phyloP scores from a whole-genome alignment of 768 basidiomycete species.

The Leccinum broughii region DNA sequence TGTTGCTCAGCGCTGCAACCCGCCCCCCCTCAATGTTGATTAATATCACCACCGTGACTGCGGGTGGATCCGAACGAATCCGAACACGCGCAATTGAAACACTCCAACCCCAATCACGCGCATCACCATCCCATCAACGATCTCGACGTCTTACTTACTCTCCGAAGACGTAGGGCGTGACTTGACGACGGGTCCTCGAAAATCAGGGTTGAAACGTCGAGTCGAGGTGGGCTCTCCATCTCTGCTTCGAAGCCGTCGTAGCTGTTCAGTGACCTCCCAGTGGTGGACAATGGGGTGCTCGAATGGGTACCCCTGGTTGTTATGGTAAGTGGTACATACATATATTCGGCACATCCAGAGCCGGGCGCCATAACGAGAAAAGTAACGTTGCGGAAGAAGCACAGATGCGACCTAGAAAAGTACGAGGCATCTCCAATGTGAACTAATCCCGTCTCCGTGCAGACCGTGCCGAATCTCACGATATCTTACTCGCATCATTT shows the following conservation, averaged over 20 bases:
- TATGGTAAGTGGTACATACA: constrained; percentile 10
- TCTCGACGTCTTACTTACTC: background rate
- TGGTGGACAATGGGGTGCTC: constrained; percentile 3
- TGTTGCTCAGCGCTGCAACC: background rate
- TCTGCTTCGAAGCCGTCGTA: background rate
- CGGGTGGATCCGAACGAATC: background rate
- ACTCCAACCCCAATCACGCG: constrained; percentile 1
- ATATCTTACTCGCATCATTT: background rate
- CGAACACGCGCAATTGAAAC: constrained; percentile 23
- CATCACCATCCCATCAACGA: background rate
- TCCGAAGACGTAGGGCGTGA: constrained; percentile 9
- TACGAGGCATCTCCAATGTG: background rate
- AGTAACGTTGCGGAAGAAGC: constrained; percentile 6
- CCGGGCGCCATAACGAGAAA: background rate
- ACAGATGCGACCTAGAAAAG: background rate
- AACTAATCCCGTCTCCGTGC: background rate
- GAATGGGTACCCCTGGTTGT: constrained; percentile 13
- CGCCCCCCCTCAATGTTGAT: background rate
- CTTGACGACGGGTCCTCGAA: background rate
- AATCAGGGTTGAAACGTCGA: background rate
- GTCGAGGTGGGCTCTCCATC: background rate
- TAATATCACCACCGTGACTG: background rate
- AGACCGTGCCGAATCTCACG: background rate
- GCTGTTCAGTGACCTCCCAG: background rate
- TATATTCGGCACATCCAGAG: background rate